A percentile compares a stretch with the other conserved stretches of the same genome.
Conservation (phyloP, 2,329 filamentous ascomycete genomes). For the Aspergillus fumigatus region DNA sequence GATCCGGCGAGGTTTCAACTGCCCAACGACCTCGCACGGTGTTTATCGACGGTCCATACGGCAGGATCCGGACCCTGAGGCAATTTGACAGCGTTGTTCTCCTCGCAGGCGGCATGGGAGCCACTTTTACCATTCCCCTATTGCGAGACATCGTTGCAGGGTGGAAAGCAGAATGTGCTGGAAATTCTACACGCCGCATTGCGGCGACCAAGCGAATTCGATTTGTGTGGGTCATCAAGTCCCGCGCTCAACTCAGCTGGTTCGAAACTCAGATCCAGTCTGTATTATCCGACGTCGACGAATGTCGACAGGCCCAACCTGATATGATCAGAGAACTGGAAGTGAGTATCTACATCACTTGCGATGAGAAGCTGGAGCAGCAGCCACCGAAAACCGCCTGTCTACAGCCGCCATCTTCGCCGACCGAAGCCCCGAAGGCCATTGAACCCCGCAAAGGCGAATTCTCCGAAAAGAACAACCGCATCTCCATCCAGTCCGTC, state of each 20-base stretch:
- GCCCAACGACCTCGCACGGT: slow-evolving; percentile 31
- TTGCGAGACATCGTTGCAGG: slow-evolving; percentile 52
- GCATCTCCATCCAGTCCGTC: slow-evolving; percentile 17
- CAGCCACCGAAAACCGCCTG: neutral
- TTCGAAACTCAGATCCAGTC: slow-evolving; percentile 49
- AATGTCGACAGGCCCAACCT: slow-evolving; percentile 24
- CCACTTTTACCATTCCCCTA: slow-evolving; percentile 54
- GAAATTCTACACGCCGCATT: slow-evolving; percentile 14
- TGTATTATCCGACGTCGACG: slow-evolving; percentile 41
- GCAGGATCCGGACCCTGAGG: slow-evolving; percentile 46
- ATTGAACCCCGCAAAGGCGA: slow-evolving; percentile 8
- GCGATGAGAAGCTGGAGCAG: slow-evolving; percentile 43
- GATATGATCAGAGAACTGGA: slow-evolving; percentile 44
- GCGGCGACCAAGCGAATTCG: slow-evolving; percentile 47
- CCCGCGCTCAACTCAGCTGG: slow-evolving; percentile 49
- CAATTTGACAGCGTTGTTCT: slow-evolving; percentile 60
- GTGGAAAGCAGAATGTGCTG: slow-evolving; percentile 35
- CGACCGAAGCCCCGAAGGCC: neutral
- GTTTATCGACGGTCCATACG: slow-evolving; percentile 53
- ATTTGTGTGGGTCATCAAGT: slow-evolving; percentile 58
- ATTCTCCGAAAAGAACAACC: slow-evolving; percentile 16
- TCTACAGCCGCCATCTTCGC: neutral
- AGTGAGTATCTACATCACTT: slow-evolving; percentile 53
- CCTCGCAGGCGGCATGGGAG: slow-evolving; percentile 57
- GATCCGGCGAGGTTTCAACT: slow-evolving; percentile 9